These are phyloP conservation scores for Nadsonia starkeyi-henricii DNA, from an alignment of 1,139 yeast species.

Conservation along the genomic window DNA sequence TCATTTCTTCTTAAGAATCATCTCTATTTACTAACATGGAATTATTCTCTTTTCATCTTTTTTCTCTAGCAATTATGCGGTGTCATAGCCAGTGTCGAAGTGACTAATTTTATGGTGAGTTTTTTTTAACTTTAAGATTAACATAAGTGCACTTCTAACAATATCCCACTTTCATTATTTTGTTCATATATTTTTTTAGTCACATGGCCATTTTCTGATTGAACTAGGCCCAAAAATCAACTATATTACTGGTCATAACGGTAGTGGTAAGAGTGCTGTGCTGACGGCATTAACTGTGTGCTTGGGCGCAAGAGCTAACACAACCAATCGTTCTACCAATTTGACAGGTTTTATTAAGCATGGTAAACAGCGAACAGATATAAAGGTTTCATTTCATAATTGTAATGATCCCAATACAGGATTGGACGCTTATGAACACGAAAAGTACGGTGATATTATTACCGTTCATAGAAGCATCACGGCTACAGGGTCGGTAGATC, in stretches of 20 bases:
- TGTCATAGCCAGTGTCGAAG: not conserved
- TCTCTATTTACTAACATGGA: not conserved
- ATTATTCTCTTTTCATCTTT: not conserved
- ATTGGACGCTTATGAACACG: constrained; percentile 47
- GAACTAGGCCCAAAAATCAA: constrained; percentile 74
- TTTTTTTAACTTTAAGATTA: not conserved
- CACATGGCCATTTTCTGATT: constrained; percentile 67
- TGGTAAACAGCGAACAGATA: constrained; percentile 53
- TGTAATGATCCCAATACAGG: constrained; percentile 29
- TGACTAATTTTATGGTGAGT: not conserved
- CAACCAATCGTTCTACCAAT: constrained; percentile 70
- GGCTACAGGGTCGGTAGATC: constrained; percentile 33
- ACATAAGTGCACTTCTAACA: too few relatives aligned
- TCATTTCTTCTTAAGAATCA: too few relatives aligned
- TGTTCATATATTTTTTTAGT: constrained; percentile 24
- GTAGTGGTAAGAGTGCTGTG: constrained; percentile 90
- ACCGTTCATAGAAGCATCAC: constrained; percentile 57
- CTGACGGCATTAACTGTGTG: constrained; percentile 85
- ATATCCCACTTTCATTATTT: not conserved
- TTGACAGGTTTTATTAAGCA: constrained; percentile 62
- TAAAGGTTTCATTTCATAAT: constrained; percentile 46
- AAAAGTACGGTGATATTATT: constrained; percentile 52
- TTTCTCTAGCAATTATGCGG: not conserved
- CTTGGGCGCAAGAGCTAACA: constrained; percentile 88
- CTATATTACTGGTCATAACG: constrained; percentile 87